Conservation (phyloP, 2,329 filamentous ascomycete genomes). For the Colletotrichum godetiae region DNA sequence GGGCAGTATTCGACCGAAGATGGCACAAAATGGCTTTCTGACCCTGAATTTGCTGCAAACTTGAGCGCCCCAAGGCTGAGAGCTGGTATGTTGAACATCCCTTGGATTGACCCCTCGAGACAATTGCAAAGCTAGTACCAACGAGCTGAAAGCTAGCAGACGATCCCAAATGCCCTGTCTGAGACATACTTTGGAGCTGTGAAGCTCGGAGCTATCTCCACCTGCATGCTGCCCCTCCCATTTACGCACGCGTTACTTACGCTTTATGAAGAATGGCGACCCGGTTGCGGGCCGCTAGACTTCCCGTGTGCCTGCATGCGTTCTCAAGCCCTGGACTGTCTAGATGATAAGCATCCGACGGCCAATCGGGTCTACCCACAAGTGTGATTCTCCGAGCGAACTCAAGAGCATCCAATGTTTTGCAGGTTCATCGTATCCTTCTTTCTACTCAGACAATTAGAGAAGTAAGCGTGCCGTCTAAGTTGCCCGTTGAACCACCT, state of each 20-base stretch:
- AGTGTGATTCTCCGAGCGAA: not conserved
- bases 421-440: no score
- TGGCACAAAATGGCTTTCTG: no score
- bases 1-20: not conserved
- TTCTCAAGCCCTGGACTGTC: not conserved
- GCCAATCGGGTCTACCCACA: not conserved
- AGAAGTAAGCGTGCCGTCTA: not conserved
- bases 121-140: not conserved
- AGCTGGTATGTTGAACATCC: not conserved
- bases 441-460: no score
- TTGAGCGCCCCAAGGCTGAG: not conserved
- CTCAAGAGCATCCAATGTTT: no score
- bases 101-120: not conserved
- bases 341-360: not conserved
- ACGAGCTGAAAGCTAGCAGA: not conserved
- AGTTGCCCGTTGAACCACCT: not conserved
- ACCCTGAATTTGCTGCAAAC: no score
- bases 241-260: not conserved
- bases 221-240: not conserved
- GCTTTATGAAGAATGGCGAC: not conserved
- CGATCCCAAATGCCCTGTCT: not conserved
- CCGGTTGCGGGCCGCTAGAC: conserved; percentile 25
- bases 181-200: not conserved
- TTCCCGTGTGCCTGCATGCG: not conserved
- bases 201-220: not conserved